Evolutionary conservation across 2,329 filamentous ascomycete species (phyloP).

Genomic region (Cordyceps cicadae): DNA sequence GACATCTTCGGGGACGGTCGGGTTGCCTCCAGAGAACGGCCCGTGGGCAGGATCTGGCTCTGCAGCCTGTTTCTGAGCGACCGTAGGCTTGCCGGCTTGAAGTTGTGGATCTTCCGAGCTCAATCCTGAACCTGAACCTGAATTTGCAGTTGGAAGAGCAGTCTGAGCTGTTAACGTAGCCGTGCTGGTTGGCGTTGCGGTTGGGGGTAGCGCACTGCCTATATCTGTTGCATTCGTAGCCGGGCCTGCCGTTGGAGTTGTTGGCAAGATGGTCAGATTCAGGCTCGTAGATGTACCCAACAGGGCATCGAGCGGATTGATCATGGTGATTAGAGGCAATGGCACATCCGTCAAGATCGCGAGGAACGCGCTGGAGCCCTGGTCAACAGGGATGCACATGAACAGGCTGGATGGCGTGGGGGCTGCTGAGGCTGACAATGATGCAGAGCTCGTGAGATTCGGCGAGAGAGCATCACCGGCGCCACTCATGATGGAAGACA

Average conservation of each 20-base stretch:
- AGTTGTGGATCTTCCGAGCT: background rate
- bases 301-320: background rate
- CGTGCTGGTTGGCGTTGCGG: background rate
- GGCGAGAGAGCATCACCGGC: background rate
- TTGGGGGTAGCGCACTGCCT: background rate
- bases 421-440: background rate
- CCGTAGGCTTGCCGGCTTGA: background rate
- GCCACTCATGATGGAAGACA: background rate
- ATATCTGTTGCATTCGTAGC: background rate
- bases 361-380: background rate
- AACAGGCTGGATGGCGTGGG: background rate
- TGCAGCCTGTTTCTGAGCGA: background rate
- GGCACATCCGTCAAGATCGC: background rate
- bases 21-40: slow-evolving; percentile 9
- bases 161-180: background rate
- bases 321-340: background rate
- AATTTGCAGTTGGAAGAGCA: background rate
- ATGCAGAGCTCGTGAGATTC: background rate
- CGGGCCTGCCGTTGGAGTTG: background rate
- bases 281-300: background rate
- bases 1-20: slow-evolving; percentile 14
- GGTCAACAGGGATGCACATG: background rate
- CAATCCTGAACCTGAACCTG: background rate
- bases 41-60: background rate
- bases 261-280: background rate